Evolutionary conservation across 176 grass and related monocot genomes (phyloP).

Genomic region (Rhynchospora breviuscula): DNA sequence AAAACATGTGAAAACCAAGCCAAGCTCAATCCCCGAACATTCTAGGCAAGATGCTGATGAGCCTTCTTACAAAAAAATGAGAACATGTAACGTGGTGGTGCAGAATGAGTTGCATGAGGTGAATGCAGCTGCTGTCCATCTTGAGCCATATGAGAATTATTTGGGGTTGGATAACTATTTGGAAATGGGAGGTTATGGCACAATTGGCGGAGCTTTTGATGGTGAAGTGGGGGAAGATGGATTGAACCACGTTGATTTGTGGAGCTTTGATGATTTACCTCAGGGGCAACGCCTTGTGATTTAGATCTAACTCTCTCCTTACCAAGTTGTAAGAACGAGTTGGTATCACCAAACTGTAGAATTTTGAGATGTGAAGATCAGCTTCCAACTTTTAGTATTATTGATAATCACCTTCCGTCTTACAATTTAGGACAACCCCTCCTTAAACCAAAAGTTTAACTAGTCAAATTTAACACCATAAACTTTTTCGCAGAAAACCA

Average conservation of each 20-base stretch:
- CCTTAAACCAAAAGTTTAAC: not conserved
- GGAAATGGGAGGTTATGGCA: not conserved
- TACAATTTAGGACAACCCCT: not conserved
- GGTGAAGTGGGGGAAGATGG: not conserved
- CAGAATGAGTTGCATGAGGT: not conserved
- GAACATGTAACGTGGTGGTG: not conserved
- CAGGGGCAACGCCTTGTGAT: not conserved
- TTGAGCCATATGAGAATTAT: not conserved
- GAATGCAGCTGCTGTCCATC: not conserved
- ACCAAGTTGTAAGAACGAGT: not conserved
- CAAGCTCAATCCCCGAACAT: not conserved
- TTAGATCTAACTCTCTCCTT: not conserved
- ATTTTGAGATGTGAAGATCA: not conserved
- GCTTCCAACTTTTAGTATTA: not conserved
- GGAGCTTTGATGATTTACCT: not conserved
- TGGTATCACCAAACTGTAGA: not conserved
- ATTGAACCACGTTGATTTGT: not conserved
- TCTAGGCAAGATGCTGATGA: not conserved
- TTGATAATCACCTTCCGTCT: not conserved
- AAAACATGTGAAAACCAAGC: not conserved
- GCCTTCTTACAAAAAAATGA: not conserved
- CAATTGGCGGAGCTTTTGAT: not conserved
- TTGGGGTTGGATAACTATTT: not conserved
- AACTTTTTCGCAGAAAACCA: not conserved
- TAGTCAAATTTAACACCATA: not conserved